Base-by-base conservation (phyloP, 768 basidiomycete species). In the Cubamyces lactineus region DNA sequence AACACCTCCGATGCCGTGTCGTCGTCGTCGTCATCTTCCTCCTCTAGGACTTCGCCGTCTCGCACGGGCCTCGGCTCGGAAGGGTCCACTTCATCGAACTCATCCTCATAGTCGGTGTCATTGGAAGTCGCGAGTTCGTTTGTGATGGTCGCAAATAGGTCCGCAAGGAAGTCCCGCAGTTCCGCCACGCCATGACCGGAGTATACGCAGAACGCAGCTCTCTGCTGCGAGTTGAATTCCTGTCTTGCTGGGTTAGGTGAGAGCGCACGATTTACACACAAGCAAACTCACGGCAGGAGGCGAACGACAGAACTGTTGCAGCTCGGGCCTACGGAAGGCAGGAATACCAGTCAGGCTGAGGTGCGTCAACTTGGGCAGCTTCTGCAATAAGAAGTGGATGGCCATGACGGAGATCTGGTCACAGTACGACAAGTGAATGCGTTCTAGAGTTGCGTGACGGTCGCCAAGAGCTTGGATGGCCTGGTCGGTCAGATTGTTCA, bases 301-400 rank as follows among this genome's bases (percentile, higher is more conserved):
- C 41, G 86, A 82, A 41, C 96, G 84, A 74, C 97, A 97, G 71
- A 93, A 98, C 65, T 85, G 82, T 73, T 98, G 95, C 58, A 97
- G 73, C 66, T 95, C 94, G 30, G 83, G 79, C 68, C 90, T 84
- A 53, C 89, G 85, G 79, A 99, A 98, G 6, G 94, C 86, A 9
- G 88, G 88, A 34, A 99, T 91, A n/a, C 96, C 97, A n/a, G 97
- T 98, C 63, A 99, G 76, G 74, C 94, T 96, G 49, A 99, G 82
- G 77, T 99, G 97, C 0, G 94, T 97, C 30, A 99, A 79, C 67
- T 92, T 91, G 70, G 87, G 86, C n/a, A 98, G 82, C 70, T 89
- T 88, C 71, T 91, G 87, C 45, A 99, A 83, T 47, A 99, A 82
- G 74, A 89, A 93, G 70, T 96, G 91, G 51, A 98, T 85, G 17